Base-by-base conservation (phyloP, 1,139 yeast genomes). In the Spathaspora sp. region DNA sequence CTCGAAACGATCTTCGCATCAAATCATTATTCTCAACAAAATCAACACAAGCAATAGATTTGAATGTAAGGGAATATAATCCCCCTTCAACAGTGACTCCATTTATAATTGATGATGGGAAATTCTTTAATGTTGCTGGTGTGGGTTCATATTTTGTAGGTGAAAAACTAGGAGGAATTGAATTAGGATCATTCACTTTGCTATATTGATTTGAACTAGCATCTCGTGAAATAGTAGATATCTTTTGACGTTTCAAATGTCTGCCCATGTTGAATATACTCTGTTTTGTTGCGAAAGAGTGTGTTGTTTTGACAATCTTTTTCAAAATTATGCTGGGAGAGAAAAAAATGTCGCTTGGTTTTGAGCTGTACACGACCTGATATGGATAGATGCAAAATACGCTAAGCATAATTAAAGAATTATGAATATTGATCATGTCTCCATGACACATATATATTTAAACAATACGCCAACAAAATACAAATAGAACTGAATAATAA, bases 71-170 rank as follows among this genome's bases (percentile, higher is more conserved):
- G 3, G 77, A 70, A 38, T 64, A 65, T 29, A 74, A 60, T n/a
- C 79, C 79, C 9, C 75, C 76, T 52, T 74, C 76, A 13, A 60
- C 61, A 0, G 78, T 72, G n/a, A 70, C 59, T 1, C 79, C 80
- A 46, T 70, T 71, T 41, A 72, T 60, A 1, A 74, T 66, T 0
- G 78, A 70, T 2, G 76, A 71, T 10, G 75, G 76, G 43, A 63
- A 68, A 43, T 70, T 66, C 38, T 60, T 56, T 39, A 72, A 61
- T 1, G 69, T 57, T 18, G 70, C 74, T 18, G 61, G 58, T 4
- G 75, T 63, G 15, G 63, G 60, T 37, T 66, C 69, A 51, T 72
- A 71, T 16, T 57, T 61, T 1, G 73, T 63, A 11, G 65, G 60
- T 2, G 58, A 57, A 3, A 60, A 49, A n/a, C 42, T 25, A 10